These are phyloP conservation scores for Arxiozyma heterogenica DNA, from an alignment of 1,139 yeast species.

Conservation along the genomic window DNA sequence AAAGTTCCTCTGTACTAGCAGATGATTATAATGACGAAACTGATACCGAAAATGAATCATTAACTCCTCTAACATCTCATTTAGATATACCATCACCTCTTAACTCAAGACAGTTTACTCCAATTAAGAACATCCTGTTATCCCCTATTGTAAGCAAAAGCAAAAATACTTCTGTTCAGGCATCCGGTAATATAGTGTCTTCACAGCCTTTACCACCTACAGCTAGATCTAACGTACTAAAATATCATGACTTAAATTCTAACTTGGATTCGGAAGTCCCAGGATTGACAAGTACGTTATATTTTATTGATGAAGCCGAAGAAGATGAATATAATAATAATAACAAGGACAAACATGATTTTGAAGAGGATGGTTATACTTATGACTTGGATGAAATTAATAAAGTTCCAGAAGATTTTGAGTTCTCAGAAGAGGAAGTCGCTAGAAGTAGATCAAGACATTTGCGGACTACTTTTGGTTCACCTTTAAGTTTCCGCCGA, in stretches of 20 bases:
- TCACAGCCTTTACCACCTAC: constrained; percentile 20
- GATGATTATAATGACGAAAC: neutral
- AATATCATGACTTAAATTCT: constrained; percentile 28
- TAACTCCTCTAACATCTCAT: constrained; percentile 1
- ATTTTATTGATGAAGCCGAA: constrained; percentile 30
- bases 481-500: constrained; percentile 19
- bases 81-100: neutral
- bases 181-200: neutral
- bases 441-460: neutral
- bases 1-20: neutral
- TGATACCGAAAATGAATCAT: constrained; percentile 3
- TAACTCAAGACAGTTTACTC: constrained; percentile 1
- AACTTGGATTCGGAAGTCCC: constrained; percentile 28
- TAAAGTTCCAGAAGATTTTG: constrained; percentile 51
- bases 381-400: constrained; percentile 44
- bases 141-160: neutral
- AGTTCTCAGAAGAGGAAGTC: constrained; percentile 37
- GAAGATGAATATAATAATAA: constrained; percentile 26
- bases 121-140: neutral
- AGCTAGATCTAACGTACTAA: constrained; percentile 23
- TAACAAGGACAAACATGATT: neutral
- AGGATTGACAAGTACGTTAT: constrained; percentile 25
- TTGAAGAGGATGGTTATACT: constrained; percentile 20
- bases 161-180: neutral
- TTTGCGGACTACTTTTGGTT: constrained; percentile 4